Base-by-base conservation (phyloP, 1,284 basidiomycete species). In the Moesziomyces antarcticus region DNA sequence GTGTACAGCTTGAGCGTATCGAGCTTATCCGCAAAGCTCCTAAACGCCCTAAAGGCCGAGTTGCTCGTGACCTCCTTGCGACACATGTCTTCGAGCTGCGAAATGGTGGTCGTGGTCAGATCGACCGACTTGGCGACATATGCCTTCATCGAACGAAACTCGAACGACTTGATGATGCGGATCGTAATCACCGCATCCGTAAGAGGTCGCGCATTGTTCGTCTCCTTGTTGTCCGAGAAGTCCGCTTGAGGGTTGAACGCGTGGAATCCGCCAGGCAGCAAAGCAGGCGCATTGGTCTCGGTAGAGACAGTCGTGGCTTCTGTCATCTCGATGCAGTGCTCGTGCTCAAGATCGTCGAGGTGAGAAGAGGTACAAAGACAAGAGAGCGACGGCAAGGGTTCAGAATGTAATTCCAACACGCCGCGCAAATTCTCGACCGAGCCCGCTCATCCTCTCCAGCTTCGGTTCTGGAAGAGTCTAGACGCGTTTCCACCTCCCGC, bases 1-100 rank as follows among this genome's bases (percentile, higher is more conserved):
- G 93, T 93, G 84, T 99, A 99, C 16, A 97, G 86, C 83, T 99
- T 99, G 66, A 99, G 77, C 11, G 94, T 97, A 85, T 97, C 94
- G 11, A 78, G 53, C 46, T 77, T 50, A 40, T 70, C 60, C 0
- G 67, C 77, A 20, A 53, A 67, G 37, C 60, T 71, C 18, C 77
- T 56, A 57, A 82, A 82, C 6, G 79, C 73, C 27, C 75, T 74
- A 54, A 78, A 82, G 3, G 56, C 56, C 3, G 79, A 64, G 41
- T 61, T 61, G 7, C 64, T 57, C 20, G 50, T 51, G 3, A 83
- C 80, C 43, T 82, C 73, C 35, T 88, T 88, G 90, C 85, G 77
- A 88, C 86, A 57, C 88, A 90, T 85, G 21, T 91, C 88, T 85
- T 94, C 94, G 62, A 99, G 87, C 69, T 88, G 85, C 3, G 88